phyloP scores from a whole-genome alignment of 768 basidiomycete genomes.

The Cantharellus anzutake region DNA sequence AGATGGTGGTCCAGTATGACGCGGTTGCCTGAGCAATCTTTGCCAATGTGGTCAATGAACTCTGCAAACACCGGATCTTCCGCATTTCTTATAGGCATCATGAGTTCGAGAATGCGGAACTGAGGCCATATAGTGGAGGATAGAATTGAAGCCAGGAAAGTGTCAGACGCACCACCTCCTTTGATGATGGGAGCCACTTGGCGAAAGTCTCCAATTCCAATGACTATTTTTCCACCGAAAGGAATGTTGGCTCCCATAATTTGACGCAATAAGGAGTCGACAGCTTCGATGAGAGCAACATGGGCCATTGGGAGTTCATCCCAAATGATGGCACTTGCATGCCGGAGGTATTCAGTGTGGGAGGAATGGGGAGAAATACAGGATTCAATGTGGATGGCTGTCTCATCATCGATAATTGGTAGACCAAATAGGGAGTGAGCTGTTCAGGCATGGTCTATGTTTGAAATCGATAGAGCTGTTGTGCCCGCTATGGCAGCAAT shows the following conservation, averaged over 20 bases:
- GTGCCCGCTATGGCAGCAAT: neutral
- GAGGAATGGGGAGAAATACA: slow-evolving; percentile 14
- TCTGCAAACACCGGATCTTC: neutral
- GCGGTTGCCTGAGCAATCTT: neutral
- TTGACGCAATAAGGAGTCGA: slow-evolving; percentile 18
- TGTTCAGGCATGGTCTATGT: neutral
- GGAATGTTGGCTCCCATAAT: too few species aligned
- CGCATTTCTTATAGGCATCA: neutral
- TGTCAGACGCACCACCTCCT: slow-evolving; percentile 9
- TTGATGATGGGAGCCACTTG: slow-evolving; percentile 24
- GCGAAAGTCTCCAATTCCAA: slow-evolving; percentile 25
- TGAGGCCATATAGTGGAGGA: neutral
- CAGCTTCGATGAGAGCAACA: slow-evolving; percentile 17
- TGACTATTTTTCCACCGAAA: slow-evolving; percentile 13
- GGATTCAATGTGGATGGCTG: slow-evolving; percentile 12
- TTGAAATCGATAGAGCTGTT: too few species aligned
- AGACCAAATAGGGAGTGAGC: neutral
- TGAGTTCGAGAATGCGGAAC: neutral
- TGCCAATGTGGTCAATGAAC: neutral
- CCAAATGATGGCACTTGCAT: slow-evolving; percentile 20
- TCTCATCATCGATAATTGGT: neutral
- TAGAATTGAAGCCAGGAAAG: neutral
- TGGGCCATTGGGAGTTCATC: slow-evolving; percentile 29
- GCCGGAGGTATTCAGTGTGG: slow-evolving; percentile 18
- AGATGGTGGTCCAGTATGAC: neutral